Evolutionary conservation across 331 rosid species (phyloP).

Genomic region (Rhamnella rubrinervis): DNA sequence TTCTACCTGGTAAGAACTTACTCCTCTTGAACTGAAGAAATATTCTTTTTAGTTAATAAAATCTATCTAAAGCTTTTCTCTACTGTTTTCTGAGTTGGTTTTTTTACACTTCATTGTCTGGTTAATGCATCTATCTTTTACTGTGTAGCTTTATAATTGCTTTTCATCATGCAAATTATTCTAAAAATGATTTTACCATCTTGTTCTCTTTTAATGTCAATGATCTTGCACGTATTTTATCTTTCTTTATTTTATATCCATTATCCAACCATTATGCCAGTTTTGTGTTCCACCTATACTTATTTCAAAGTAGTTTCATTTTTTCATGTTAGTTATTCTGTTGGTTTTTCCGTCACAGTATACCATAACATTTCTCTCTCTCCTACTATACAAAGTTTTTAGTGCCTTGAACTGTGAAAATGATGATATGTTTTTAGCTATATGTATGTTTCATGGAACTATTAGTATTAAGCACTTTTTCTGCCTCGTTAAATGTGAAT

Average conservation of each 20-base stretch:
- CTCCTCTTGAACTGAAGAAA: constrained; percentile 1
- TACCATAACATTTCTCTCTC: constrained; percentile 6
- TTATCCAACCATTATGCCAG: too few species aligned
- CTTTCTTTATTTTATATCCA: too few species aligned
- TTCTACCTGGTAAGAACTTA: constrained; percentile 48
- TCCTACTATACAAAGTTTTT: constrained; percentile 15
- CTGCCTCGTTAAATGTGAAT: background rate
- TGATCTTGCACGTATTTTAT: too few species aligned
- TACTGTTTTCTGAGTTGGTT: too few species aligned
- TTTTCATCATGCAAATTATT: background rate
- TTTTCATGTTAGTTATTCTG: too few species aligned
- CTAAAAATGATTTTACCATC: background rate
- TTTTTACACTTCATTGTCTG: too few species aligned
- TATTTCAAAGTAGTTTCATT: too few species aligned
- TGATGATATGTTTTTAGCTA: background rate
- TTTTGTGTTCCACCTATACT: too few species aligned
- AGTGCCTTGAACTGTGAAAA: constrained; percentile 12
- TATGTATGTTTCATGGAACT: background rate
- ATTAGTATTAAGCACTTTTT: background rate
- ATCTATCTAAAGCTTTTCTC: too few species aligned
- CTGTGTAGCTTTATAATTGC: background rate
- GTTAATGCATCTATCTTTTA: too few species aligned
- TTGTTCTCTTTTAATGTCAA: background rate
- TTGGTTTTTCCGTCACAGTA: background rate
- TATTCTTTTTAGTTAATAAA: background rate